Evolutionary conservation across 345 rosid species (phyloP).

Genomic region (Mangifera indica): DNA sequence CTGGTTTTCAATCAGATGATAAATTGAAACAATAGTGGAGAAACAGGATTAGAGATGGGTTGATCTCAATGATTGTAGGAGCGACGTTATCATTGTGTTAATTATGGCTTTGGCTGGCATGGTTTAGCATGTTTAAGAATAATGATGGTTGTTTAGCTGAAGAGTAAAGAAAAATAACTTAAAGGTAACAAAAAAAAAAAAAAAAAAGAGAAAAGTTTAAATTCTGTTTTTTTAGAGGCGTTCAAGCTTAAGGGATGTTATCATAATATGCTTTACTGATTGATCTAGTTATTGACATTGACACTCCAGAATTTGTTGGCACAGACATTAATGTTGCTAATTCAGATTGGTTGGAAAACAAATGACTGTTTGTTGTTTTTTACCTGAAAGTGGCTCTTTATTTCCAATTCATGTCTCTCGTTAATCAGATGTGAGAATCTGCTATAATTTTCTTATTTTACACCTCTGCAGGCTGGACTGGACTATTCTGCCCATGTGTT

Average conservation of each 20-base stretch:
- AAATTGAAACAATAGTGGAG: neutral
- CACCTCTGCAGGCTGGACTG: slow-evolving; percentile 63
- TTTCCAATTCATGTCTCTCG: neutral
- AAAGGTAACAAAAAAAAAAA: neutral
- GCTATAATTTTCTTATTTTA: neutral
- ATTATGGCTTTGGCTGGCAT: neutral
- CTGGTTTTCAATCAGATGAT: neutral
- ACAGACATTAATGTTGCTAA: neutral
- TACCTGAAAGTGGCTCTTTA: neutral
- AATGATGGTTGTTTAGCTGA: neutral
- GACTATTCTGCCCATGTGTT: slow-evolving; percentile 89
- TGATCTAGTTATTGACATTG: neutral
- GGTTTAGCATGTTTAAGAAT: neutral
- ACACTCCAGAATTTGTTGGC: neutral
- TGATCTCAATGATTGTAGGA: neutral
- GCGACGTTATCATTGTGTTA: neutral
- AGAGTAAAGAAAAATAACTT: neutral
- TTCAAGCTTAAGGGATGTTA: neutral
- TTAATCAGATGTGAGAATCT: neutral
- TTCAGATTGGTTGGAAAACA: neutral
- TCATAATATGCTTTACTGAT: neutral
- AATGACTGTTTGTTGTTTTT: neutral
- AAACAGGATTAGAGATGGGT: neutral
- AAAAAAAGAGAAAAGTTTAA: neutral
- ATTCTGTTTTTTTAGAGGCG: neutral